These are phyloP conservation scores for Strobilomyces confusus DNA, from an alignment of 768 basidiomycete genomes.

Conservation along the genomic window DNA sequence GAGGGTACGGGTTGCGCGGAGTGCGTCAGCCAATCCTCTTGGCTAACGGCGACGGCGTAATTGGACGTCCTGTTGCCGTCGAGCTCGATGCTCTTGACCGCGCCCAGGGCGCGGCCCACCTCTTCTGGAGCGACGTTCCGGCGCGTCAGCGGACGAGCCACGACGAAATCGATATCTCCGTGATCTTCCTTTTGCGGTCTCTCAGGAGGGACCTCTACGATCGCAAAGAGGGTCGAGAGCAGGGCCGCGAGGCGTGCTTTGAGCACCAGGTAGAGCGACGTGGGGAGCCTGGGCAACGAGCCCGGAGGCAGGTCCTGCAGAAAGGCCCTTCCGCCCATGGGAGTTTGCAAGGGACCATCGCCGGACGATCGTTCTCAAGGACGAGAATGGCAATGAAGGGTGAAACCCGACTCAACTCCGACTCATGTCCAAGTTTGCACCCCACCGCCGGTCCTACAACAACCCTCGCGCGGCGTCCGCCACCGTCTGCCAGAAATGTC, in stretches of 20 bases:
- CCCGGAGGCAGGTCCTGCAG: constrained; percentile 37
- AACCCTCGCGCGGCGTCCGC: constrained; percentile 59
- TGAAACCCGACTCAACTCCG: constrained; percentile 12
- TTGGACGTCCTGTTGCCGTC: constrained; percentile 58
- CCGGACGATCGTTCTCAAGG: constrained; percentile 13
- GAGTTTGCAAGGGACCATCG: background rate
- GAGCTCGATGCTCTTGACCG: constrained; percentile 42
- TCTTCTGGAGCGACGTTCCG: constrained; percentile 31
- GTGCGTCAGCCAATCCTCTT: constrained; percentile 36
- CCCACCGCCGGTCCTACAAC: constrained; percentile 59
- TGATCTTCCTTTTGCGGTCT: constrained; percentile 62
- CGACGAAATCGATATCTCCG: constrained; percentile 70
- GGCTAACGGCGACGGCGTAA: constrained; percentile 49
- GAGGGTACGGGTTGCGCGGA: constrained; percentile 3
- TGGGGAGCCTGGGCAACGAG: constrained; percentile 61
- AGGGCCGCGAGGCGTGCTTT: constrained; percentile 43
- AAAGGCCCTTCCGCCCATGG: constrained; percentile 75
- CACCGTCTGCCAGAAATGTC: constrained; percentile 82
- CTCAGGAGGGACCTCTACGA: constrained; percentile 55
- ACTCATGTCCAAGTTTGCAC: constrained; percentile 76
- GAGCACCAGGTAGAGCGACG: constrained; percentile 46
- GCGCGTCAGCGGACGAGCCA: constrained; percentile 38
- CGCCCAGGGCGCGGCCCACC: constrained; percentile 43
- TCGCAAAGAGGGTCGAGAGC: constrained; percentile 44
- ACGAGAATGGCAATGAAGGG: constrained; percentile 10